phyloP scores from a whole-genome alignment of 441 rosid genomes.

The Brassica hybrid region DNA sequence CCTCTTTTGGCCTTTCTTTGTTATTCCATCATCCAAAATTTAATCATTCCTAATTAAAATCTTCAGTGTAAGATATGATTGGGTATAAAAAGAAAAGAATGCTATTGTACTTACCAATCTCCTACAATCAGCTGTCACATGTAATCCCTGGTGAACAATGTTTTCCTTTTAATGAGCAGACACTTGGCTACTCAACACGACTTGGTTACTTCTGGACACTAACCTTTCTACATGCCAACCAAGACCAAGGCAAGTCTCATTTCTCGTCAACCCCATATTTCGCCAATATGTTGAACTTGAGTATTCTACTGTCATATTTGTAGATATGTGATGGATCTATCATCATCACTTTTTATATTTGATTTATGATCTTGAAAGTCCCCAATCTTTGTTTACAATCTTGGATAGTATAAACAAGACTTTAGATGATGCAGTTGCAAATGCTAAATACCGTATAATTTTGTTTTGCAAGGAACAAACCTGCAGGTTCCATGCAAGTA shows the following conservation, averaged over 20 bases:
- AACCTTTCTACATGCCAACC: conserved; percentile 84
- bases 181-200: too few species aligned
- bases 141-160: too few species aligned
- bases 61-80: not conserved
- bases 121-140: not conserved
- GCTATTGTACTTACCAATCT: not conserved
- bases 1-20: not conserved
- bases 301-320: too few species aligned
- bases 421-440: not conserved
- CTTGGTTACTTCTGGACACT: conserved; percentile 52
- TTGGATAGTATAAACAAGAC: not conserved
- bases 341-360: too few species aligned
- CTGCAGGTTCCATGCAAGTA: too few species aligned
- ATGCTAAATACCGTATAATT: not conserved
- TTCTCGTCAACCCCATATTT: not conserved
- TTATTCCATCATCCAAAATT: not conserved
- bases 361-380: not conserved
- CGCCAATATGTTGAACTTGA: too few species aligned
- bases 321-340: not conserved
- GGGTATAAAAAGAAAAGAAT: not conserved
- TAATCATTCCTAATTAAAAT: not conserved
- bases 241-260: conserved; percentile 64
- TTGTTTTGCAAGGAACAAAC: too few species aligned
- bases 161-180: too few species aligned
- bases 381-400: not conserved